Conservation (phyloP, 192 early-diverging fungal species). For the Rhizophagus clarus region DNA sequence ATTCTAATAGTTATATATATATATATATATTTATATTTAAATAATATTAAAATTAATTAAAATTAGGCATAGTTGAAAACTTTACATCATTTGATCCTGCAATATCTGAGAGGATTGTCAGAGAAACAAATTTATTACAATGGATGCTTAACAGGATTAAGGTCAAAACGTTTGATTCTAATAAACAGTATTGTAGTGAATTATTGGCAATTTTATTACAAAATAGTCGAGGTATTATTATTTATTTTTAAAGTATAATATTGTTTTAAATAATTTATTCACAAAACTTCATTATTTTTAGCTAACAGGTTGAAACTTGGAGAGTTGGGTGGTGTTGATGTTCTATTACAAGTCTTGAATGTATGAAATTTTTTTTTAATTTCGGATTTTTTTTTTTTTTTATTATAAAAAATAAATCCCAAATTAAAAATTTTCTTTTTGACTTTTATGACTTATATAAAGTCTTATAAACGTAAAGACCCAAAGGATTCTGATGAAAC, state of each 20-base stretch:
- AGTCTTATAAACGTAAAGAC: conserved; percentile 66
- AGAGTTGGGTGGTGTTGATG: conserved; percentile 63
- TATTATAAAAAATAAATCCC: background rate
- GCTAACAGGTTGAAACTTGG: conserved; percentile 51
- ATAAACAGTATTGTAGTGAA: conserved; percentile 86
- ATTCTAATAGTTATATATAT: background rate
- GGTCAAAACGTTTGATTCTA: conserved; percentile 71
- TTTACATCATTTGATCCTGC: conserved; percentile 72
- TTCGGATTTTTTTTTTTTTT: background rate
- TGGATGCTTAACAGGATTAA: conserved; percentile 77
- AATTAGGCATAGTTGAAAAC: conserved; percentile 78
- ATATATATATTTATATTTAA: too few species aligned
- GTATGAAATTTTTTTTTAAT: conserved; percentile 33
- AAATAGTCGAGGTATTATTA: conserved; percentile 52
- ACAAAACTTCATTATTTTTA: conserved; percentile 24
- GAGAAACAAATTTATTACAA: conserved; percentile 64
- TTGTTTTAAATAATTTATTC: background rate
- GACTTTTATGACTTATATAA: background rate
- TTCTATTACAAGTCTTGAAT: conserved; percentile 68
- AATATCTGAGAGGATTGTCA: conserved; percentile 65
- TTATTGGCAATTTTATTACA: conserved; percentile 85
- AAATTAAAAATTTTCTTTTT: background rate
- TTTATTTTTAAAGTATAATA: background rate
- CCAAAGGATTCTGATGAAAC: conserved; percentile 83
- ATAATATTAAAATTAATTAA: background rate